Percentiles rank a stretch among this genome's conserved stretches.
phyloP scores from a whole-genome alignment of 371 early-diverging fungal species.

The Mortierella sp. region DNA sequence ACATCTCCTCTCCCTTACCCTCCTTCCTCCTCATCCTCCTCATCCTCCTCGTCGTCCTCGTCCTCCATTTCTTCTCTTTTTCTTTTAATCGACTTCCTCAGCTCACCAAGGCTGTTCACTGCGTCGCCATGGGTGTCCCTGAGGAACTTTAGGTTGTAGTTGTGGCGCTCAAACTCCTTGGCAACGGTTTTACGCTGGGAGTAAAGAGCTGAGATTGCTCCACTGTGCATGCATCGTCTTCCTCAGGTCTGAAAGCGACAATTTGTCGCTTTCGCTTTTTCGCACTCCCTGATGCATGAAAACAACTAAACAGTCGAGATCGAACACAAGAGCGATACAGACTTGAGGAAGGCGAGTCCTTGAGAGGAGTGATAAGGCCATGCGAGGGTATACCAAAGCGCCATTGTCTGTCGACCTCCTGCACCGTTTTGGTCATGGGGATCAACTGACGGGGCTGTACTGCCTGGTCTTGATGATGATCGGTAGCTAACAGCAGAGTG shows the following conservation, averaged over 20 bases:
- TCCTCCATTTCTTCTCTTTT: background rate
- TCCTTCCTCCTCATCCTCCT: background rate
- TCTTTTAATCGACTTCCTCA: background rate
- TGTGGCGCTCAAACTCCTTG: background rate
- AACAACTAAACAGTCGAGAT: too few relatives aligned
- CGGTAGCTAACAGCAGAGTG: background rate
- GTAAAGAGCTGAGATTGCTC: background rate
- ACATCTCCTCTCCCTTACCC: background rate
- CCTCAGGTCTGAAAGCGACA: too few relatives aligned
- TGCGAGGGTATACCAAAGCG: slow-evolving; percentile 1
- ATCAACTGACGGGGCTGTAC: background rate
- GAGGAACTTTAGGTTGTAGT: background rate
- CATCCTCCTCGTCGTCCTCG: background rate
- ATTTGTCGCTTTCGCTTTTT: too few relatives aligned
- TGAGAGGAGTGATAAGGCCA: background rate
- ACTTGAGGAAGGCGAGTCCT: background rate
- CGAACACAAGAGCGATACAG: too few relatives aligned
- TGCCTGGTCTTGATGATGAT: background rate
- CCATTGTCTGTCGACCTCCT: slow-evolving; percentile 1
- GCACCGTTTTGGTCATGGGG: background rate
- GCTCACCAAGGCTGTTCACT: background rate
- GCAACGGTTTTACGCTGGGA: background rate
- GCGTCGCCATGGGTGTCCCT: background rate
- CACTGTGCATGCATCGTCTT: background rate
- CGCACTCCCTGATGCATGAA: too few relatives aligned